Evolutionary conservation across 352 stramenopile genomes (phyloP).

Genomic region (Globisporangium polare): DNA sequence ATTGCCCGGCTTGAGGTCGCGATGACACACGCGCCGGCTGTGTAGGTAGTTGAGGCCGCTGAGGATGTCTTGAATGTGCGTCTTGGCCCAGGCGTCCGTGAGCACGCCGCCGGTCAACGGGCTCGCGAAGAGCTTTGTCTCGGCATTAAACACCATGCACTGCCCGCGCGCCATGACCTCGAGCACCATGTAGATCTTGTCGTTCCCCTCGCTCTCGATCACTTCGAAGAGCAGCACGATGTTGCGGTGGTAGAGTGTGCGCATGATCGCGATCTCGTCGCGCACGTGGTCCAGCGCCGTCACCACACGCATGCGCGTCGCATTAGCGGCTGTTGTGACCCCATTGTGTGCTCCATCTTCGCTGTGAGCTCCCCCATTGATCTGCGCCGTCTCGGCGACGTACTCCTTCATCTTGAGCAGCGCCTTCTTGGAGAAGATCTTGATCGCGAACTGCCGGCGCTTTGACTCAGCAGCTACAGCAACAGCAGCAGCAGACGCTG

Average conservation of each 20-base stretch:
- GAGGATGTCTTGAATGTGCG: conserved; percentile 70
- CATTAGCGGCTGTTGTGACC: conserved; percentile 9
- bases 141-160: conserved; percentile 77
- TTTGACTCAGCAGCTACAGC: conserved; percentile 12
- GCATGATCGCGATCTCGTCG: conserved; percentile 87
- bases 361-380: neutral
- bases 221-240: conserved; percentile 90
- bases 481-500: neutral
- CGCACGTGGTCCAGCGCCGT: conserved; percentile 78
- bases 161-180: conserved; percentile 82
- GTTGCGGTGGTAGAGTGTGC: conserved; percentile 87
- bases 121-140: conserved; percentile 71
- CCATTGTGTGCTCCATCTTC: neutral
- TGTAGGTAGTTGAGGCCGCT: conserved; percentile 83
- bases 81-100: conserved; percentile 55
- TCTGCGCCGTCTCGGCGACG: conserved; percentile 22
- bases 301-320: conserved; percentile 57
- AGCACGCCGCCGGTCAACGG: conserved; percentile 47
- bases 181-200: conserved; percentile 86
- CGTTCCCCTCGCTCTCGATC: conserved; percentile 67
- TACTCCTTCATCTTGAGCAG: conserved; percentile 82
- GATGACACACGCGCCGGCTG: conserved; percentile 69
- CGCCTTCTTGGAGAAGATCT: conserved; percentile 81
- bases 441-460: conserved; percentile 66
- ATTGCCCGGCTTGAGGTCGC: conserved; percentile 91